Percentiles rank a stretch among this genome's conserved stretches.
Evolutionary conservation across 2,329 filamentous ascomycete species (phyloP).

Genomic region (Exserohilum turcica): DNA sequence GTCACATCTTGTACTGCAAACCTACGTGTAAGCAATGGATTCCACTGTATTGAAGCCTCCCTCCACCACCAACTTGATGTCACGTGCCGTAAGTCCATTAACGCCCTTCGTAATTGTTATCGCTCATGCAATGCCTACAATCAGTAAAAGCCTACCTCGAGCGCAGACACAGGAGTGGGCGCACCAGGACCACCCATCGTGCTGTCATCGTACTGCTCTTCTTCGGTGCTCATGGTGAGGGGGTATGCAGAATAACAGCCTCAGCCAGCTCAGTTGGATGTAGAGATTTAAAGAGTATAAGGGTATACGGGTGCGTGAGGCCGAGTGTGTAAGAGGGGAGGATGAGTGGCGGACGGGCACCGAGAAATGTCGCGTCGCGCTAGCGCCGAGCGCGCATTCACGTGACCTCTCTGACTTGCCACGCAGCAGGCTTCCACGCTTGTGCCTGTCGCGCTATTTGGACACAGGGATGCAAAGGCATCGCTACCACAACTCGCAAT

Average conservation of each 20-base stretch:
- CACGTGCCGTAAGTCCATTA: constrained; percentile 87
- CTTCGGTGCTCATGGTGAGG: constrained; percentile 55
- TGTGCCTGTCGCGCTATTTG: neutral
- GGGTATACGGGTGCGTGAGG: neutral
- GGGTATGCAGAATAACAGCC: neutral
- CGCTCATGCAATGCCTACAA: neutral
- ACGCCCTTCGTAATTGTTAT: constrained; percentile 67
- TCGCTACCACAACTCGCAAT: too few relatives aligned
- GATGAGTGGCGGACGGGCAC: constrained; percentile 20
- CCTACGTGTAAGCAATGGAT: constrained; percentile 88
- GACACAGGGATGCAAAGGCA: too few relatives aligned
- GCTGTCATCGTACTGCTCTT: constrained; percentile 69
- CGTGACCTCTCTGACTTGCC: constrained; percentile 18
- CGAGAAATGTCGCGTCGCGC: constrained; percentile 11
- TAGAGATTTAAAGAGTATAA: neutral
- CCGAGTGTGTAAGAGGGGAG: constrained; percentile 7
- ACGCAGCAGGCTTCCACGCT: constrained; percentile 1
- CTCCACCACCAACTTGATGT: constrained; percentile 90
- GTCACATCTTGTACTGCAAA: neutral
- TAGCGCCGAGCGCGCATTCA: constrained; percentile 35
- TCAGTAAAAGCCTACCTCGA: constrained; percentile 71
- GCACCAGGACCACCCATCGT: constrained; percentile 82
- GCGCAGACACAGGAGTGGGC: constrained; percentile 82
- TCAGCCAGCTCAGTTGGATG: neutral
- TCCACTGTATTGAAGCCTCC: constrained; percentile 96